phyloP scores from a whole-genome alignment of 106 monocot genomes.

The Iris macrosiphon region DNA sequence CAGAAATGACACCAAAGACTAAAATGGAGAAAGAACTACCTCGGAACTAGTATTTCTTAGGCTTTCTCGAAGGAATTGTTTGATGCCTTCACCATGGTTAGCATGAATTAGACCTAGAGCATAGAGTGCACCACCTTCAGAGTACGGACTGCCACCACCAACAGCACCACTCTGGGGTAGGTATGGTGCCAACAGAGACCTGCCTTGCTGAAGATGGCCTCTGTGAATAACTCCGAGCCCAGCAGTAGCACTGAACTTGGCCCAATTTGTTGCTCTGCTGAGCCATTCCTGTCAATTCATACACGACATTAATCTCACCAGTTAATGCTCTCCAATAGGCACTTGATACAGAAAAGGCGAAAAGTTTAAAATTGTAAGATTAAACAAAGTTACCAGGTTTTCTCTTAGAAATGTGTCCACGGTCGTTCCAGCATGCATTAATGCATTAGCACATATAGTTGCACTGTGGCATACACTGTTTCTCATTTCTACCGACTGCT shows the following conservation, averaged over 20 bases:
- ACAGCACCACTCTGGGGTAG: constrained; percentile 93
- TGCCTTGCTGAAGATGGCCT: constrained; percentile 97
- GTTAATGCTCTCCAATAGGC: background rate
- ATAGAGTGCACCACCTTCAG: constrained; percentile 99
- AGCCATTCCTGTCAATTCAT: constrained; percentile 73
- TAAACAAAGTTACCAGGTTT: constrained; percentile 62
- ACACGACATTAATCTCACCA: background rate
- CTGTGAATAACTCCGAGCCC: constrained; percentile 96
- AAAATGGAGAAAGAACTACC: constrained; percentile 31
- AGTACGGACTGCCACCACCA: constrained; percentile 90
- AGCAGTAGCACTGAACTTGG: constrained; percentile 98
- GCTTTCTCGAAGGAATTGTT: constrained; percentile 91
- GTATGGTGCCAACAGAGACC: constrained; percentile 98
- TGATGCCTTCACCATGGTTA: constrained; percentile 97
- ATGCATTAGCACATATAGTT: constrained; percentile 95
- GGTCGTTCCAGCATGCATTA: constrained; percentile 99
- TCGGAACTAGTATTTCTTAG: constrained; percentile 81
- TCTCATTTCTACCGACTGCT: constrained; percentile 97
- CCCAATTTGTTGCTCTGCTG: constrained; percentile 99
- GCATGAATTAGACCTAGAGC: constrained; percentile 97
- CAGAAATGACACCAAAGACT: background rate
- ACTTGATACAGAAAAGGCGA: background rate
- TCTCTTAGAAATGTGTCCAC: constrained; percentile 98
- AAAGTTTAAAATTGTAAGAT: background rate
- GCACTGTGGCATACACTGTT: constrained; percentile 99